Conservation (phyloP, 805 yeast genomes). For the Pichia sporocuriosa region DNA sequence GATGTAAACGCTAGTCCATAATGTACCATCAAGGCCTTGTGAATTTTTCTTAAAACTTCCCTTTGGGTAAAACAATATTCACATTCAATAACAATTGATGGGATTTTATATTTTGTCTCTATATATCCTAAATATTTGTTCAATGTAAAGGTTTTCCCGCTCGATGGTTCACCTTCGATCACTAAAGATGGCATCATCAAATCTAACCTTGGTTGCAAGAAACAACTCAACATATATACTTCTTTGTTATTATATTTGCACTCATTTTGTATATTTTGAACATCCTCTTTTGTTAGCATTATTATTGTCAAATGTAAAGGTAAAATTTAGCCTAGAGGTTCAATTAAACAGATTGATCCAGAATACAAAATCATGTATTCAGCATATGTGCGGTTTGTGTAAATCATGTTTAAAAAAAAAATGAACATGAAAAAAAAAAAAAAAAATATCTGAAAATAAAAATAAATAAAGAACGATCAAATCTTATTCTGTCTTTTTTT, state of each 20-base stretch:
- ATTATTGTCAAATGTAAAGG: background rate
- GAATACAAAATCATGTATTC: too few relatives aligned
- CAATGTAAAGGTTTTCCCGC: conserved; percentile 42
- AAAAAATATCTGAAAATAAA: too few relatives aligned
- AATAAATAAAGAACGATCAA: too few relatives aligned
- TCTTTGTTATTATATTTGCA: conserved; percentile 30
- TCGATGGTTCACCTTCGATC: conserved; percentile 43
- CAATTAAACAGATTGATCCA: too few relatives aligned
- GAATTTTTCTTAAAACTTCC: conserved; percentile 36
- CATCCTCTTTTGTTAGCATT: conserved; percentile 6
- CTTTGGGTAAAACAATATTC: conserved; percentile 39
- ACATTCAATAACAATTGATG: conserved; percentile 33
- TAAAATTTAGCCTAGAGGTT: too few relatives aligned
- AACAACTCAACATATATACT: conserved; percentile 31
- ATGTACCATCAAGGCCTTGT: conserved; percentile 18
- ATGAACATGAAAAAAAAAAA: too few relatives aligned
- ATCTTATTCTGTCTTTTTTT: too few relatives aligned
- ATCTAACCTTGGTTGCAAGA: conserved; percentile 26
- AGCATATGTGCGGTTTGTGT: too few relatives aligned
- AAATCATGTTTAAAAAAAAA: too few relatives aligned
- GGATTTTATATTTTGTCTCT: conserved; percentile 15
- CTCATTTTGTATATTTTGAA: background rate
- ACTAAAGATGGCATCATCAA: conserved; percentile 33
- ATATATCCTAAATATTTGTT: conserved; percentile 27
- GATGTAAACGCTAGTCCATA: conserved; percentile 8